phyloP scores from a whole-genome alignment of 1,284 basidiomycete genomes.

The Fomitopsis palustris region DNA sequence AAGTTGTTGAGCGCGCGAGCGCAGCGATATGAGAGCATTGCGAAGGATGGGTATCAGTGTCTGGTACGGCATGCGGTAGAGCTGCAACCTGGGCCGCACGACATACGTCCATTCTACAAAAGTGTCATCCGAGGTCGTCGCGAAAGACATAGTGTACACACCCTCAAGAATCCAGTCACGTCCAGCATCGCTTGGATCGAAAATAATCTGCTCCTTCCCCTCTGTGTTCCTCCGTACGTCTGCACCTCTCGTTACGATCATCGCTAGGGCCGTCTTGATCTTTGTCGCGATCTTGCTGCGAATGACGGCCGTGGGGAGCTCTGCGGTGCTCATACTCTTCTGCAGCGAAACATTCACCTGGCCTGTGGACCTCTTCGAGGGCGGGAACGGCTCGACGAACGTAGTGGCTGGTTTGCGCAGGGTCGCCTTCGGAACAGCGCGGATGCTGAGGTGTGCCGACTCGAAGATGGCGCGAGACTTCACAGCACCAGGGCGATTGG shows the following conservation, averaged over 20 bases:
- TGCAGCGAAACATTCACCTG: slow-evolving; percentile 25
- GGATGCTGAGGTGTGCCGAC: slow-evolving; percentile 10
- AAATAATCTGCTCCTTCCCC: slow-evolving; percentile 24
- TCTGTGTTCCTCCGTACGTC: slow-evolving; percentile 21
- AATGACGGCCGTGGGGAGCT: slow-evolving; percentile 17
- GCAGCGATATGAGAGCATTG: not conserved
- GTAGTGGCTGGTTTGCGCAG: slow-evolving; percentile 11
- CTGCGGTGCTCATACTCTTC: slow-evolving; percentile 14
- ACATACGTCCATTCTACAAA: slow-evolving; percentile 45
- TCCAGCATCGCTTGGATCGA: slow-evolving; percentile 21
- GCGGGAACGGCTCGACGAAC: slow-evolving; percentile 21
- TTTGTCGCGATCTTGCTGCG: slow-evolving; percentile 26
- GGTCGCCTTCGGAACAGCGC: slow-evolving; percentile 25
- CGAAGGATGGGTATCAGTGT: slow-evolving; percentile 30
- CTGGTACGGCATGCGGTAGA: slow-evolving; percentile 42
- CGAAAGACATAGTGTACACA: slow-evolving; percentile 16
- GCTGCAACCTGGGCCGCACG: slow-evolving; percentile 31
- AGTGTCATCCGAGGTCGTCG: not conserved
- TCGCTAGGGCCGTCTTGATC: slow-evolving; percentile 35
- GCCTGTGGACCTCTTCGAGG: slow-evolving; percentile 3
- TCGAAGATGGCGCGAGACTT: slow-evolving; percentile 5
- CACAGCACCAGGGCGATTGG: slow-evolving; percentile 3
- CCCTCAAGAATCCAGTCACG: slow-evolving; percentile 35
- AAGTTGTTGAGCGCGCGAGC: not conserved
- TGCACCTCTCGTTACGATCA: slow-evolving; percentile 40